A percentile compares a stretch with the other conserved stretches of the same genome.
phyloP scores from a whole-genome alignment of 2,329 filamentous ascomycete genomes.

The Ophiocordyceps camponoti-rufipedis region DNA sequence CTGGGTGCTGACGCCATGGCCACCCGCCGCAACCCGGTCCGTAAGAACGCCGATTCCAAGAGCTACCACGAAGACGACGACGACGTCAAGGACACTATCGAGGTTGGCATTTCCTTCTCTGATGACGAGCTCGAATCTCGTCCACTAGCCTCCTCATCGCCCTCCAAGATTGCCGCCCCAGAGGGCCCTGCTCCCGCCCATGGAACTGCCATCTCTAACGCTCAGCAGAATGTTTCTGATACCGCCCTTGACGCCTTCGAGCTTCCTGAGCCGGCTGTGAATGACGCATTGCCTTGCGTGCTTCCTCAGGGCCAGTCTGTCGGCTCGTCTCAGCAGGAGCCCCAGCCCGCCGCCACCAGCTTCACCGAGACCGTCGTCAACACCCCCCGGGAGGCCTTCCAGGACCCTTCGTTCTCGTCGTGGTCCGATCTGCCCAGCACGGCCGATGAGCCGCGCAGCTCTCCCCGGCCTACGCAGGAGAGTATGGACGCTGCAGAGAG shows the following conservation, averaged over 20 bases:
- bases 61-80: constrained; percentile 21
- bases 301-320: neutral
- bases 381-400: neutral
- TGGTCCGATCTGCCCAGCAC: neutral
- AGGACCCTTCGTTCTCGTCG: neutral
- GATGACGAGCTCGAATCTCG: constrained; percentile 14
- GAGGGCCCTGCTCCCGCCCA: neutral
- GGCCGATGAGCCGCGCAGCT: neutral
- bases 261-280: neutral
- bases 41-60: constrained; percentile 17
- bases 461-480: neutral
- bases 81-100: constrained; percentile 38
- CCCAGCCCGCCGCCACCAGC: neutral
- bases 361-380: neutral
- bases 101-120: constrained; percentile 27
- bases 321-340: neutral
- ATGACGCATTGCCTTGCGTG: neutral
- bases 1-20: constrained; percentile 16
- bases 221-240: neutral
- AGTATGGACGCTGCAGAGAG: neutral
- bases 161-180: neutral
- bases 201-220: neutral
- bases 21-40: constrained; percentile 21
- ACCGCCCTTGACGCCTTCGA: too few species aligned
- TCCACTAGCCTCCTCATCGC: constrained; percentile 10